Evolutionary conservation across 805 yeast species (phyloP).

Genomic region (Sungouiozyma intestinalis): DNA sequence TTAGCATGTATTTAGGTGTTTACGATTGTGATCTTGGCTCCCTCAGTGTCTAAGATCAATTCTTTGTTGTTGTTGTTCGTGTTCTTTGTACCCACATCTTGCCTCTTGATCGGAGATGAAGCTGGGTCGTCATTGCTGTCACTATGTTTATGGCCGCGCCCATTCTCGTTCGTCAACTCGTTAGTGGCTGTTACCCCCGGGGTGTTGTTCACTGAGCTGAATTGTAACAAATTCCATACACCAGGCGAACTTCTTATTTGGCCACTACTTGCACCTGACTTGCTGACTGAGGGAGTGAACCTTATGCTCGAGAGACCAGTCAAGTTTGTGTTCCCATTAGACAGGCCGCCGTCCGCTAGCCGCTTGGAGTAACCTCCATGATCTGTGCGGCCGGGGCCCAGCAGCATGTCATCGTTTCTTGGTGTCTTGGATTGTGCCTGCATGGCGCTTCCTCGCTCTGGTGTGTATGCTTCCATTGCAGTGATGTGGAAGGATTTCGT

Average conservation of each 20-base stretch:
- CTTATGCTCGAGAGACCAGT: constrained; percentile 2
- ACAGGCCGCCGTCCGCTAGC: not conserved
- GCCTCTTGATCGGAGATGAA: constrained; percentile 1
- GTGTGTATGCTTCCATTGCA: constrained; percentile 55
- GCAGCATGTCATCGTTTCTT: constrained; percentile 12
- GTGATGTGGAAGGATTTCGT: constrained; percentile 36
- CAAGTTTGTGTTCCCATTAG: not conserved
- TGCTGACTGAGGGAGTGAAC: constrained; percentile 7
- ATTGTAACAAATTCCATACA: constrained; percentile 85
- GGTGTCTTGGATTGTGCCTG: constrained; percentile 15
- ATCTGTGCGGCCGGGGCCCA: not conserved
- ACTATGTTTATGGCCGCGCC: not conserved
- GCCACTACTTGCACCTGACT: constrained; percentile 10
- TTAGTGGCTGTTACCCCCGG: constrained; percentile 21
- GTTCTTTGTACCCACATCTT: not conserved
- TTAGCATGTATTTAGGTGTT: constrained; percentile 10
- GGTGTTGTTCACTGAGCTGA: constrained; percentile 37
- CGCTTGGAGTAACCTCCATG: not conserved
- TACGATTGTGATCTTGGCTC: constrained; percentile 23
- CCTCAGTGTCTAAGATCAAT: constrained; percentile 24
- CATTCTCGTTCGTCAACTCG: not conserved
- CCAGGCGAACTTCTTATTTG: constrained; percentile 58
- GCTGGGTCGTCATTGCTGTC: constrained; percentile 1
- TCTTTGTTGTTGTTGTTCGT: constrained; percentile 11
- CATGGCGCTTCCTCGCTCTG: constrained; percentile 41